phyloP scores from a whole-genome alignment of 495 filamentous ascomycete species.

The Neurospora sp. region DNA sequence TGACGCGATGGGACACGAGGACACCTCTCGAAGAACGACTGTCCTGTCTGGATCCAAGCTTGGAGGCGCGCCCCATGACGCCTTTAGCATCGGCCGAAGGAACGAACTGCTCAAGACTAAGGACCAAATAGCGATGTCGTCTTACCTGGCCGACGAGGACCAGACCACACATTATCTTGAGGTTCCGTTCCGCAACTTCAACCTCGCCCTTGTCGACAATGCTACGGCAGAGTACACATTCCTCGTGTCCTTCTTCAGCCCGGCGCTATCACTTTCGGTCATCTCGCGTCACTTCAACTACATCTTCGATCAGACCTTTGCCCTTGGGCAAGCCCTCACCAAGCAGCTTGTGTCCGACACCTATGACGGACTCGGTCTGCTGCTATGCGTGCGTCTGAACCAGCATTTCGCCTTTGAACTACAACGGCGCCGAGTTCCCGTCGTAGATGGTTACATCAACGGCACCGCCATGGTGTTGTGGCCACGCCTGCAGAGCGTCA shows the following conservation, averaged over 20 bases:
- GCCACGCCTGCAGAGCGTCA: slow-evolving; percentile 88
- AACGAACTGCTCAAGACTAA: slow-evolving; percentile 65
- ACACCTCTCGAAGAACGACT: slow-evolving; percentile 49
- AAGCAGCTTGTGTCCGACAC: slow-evolving; percentile 66
- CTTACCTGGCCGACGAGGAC: slow-evolving; percentile 82
- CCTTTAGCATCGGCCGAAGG: slow-evolving; percentile 78
- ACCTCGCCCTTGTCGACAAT: slow-evolving; percentile 88
- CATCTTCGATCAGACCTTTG: slow-evolving; percentile 78
- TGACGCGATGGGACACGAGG: slow-evolving; percentile 74
- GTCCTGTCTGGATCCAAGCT: slow-evolving; percentile 35
- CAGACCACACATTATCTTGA: slow-evolving; percentile 78
- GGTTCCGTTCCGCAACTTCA: slow-evolving; percentile 84
- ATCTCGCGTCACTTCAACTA: slow-evolving; percentile 59
- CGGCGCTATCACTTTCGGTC: slow-evolving; percentile 43
- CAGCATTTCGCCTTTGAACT: slow-evolving; percentile 89
- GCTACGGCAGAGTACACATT: slow-evolving; percentile 92
- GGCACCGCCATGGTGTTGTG: slow-evolving; percentile 91
- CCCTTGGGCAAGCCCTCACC: slow-evolving; percentile 65
- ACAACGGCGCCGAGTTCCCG: slow-evolving; percentile 81
- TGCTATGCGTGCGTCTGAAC: slow-evolving; percentile 87
- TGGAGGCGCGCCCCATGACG: slow-evolving; percentile 64
- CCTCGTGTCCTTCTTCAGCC: slow-evolving; percentile 77
- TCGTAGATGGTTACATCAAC: slow-evolving; percentile 85
- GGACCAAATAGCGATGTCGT: slow-evolving; percentile 62
- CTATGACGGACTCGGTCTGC: slow-evolving; percentile 72